These are phyloP conservation scores for Mycena belliarum DNA, from an alignment of 768 basidiomycete genomes.

Conservation along the genomic window DNA sequence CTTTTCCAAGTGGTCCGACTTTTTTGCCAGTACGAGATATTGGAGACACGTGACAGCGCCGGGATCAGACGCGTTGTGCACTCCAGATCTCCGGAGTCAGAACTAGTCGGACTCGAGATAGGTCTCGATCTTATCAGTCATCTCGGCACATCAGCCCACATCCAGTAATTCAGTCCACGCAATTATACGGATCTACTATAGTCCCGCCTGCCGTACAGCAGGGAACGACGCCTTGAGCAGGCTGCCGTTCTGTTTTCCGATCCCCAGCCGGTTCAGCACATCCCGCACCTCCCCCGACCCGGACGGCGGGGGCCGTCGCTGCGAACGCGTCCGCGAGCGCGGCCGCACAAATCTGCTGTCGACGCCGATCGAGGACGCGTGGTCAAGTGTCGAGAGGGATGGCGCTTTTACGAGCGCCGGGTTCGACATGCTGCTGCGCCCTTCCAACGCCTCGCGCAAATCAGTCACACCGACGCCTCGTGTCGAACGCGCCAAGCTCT, in stretches of 20 bases:
- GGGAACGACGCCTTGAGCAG: conserved; percentile 76
- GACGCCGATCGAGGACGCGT: conserved; percentile 50
- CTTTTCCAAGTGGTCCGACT: background rate
- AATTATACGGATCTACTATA: conserved; percentile 11
- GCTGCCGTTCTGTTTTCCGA: conserved; percentile 68
- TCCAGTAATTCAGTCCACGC: background rate
- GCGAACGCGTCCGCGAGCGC: conserved; percentile 54
- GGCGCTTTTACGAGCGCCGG: conserved; percentile 66
- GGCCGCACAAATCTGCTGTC: conserved; percentile 34
- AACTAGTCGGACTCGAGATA: no score
- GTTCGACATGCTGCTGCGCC: conserved; percentile 81
- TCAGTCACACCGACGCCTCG: conserved; percentile 86
- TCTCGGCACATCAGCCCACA: background rate
- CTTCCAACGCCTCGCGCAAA: conserved; percentile 86
- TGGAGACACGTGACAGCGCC: no score
- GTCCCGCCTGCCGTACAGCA: conserved; percentile 34
- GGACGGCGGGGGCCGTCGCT: conserved; percentile 46
- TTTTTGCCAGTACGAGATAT: no score
- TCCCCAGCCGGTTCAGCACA: conserved; percentile 79
- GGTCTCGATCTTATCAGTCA: background rate
- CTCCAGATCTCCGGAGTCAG: no score
- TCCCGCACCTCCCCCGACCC: conserved; percentile 76
- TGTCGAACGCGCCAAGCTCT: conserved; percentile 77
- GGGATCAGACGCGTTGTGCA: no score
- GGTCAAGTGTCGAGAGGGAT: conserved; percentile 78